phyloP scores from a whole-genome alignment of 2,329 filamentous ascomycete genomes.

The Ilyonectria robusta region DNA sequence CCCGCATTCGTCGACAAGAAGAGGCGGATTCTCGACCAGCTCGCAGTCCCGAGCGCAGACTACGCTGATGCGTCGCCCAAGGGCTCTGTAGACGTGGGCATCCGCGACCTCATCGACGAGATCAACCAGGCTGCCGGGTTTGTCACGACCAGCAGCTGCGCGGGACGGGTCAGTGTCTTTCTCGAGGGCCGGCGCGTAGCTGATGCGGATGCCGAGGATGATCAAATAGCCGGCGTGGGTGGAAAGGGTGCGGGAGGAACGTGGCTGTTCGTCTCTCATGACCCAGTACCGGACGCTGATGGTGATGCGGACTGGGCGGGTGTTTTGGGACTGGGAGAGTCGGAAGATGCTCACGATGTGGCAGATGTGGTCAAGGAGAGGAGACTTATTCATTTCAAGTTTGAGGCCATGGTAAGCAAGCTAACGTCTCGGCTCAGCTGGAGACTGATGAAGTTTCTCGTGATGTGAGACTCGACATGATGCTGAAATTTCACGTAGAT shows the following conservation, averaged over 20 bases:
- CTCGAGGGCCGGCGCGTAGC: constrained; percentile 77
- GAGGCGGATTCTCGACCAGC: constrained; percentile 77
- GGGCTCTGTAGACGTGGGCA: constrained; percentile 85
- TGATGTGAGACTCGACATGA: constrained; percentile 8
- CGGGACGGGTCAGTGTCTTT: constrained; percentile 89
- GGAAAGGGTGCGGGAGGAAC: constrained; percentile 88
- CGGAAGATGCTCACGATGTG: constrained; percentile 44
- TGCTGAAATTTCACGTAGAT: constrained; percentile 71
- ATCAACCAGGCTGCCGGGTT: constrained; percentile 83
- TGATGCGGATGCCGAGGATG: constrained; percentile 37
- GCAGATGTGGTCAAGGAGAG: constrained; percentile 48
- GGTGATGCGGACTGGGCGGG: constrained; percentile 51
- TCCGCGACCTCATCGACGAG: constrained; percentile 81
- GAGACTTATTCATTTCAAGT: constrained; percentile 86
- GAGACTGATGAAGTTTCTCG: background rate
- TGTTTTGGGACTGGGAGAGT: constrained; percentile 45
- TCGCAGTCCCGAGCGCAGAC: constrained; percentile 76
- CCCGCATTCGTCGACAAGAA: constrained; percentile 74
- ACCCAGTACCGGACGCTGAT: constrained; percentile 66
- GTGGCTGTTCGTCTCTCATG: constrained; percentile 93
- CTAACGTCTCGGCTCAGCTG: background rate
- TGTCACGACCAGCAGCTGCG: constrained; percentile 94
- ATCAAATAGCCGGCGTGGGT: constrained; percentile 73
- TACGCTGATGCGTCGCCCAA: constrained; percentile 92
- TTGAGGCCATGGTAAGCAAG: constrained; percentile 90